phyloP scores from a whole-genome alignment of 1,139 yeast species.

The Suhomyces terraborum region DNA sequence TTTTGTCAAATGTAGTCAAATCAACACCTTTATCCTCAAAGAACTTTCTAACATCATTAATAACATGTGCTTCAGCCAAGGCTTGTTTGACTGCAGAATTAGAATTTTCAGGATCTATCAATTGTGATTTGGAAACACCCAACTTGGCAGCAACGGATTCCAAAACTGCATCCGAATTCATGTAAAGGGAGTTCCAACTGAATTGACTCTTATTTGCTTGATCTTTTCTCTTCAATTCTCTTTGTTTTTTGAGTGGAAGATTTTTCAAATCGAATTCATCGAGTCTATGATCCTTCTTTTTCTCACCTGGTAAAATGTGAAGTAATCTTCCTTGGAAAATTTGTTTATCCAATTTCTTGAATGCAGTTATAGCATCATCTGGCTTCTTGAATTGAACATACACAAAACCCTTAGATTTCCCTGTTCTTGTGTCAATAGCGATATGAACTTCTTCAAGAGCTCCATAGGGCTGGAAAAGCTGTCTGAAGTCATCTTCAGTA shows the following conservation, averaged over 20 bases:
- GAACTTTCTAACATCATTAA: constrained; percentile 85
- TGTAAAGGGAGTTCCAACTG: constrained; percentile 91
- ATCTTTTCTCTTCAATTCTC: constrained; percentile 77
- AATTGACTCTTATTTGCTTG: constrained; percentile 85
- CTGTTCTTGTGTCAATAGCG: constrained; percentile 88
- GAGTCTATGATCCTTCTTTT: constrained; percentile 72
- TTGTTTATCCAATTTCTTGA: constrained; percentile 72
- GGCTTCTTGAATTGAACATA: constrained; percentile 71
- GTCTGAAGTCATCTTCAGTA: constrained; percentile 73
- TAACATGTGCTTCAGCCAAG: constrained; percentile 93
- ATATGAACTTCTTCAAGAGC: constrained; percentile 78
- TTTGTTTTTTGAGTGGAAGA: constrained; percentile 88
- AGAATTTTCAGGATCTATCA: constrained; percentile 84
- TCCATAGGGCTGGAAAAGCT: constrained; percentile 60
- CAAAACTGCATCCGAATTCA: constrained; percentile 90
- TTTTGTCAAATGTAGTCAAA: constrained; percentile 65
- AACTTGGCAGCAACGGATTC: constrained; percentile 84
- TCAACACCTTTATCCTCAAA: constrained; percentile 88
- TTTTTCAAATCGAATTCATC: constrained; percentile 91
- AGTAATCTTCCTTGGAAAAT: constrained; percentile 92
- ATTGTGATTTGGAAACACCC: constrained; percentile 80
- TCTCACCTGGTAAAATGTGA: constrained; percentile 85
- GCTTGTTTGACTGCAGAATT: constrained; percentile 97
- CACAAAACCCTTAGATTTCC: constrained; percentile 91
- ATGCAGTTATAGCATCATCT: constrained; percentile 77